These are phyloP conservation scores for Platanus orientalis DNA, from an alignment of 164 flowering plant species.

Conservation along the genomic window DNA sequence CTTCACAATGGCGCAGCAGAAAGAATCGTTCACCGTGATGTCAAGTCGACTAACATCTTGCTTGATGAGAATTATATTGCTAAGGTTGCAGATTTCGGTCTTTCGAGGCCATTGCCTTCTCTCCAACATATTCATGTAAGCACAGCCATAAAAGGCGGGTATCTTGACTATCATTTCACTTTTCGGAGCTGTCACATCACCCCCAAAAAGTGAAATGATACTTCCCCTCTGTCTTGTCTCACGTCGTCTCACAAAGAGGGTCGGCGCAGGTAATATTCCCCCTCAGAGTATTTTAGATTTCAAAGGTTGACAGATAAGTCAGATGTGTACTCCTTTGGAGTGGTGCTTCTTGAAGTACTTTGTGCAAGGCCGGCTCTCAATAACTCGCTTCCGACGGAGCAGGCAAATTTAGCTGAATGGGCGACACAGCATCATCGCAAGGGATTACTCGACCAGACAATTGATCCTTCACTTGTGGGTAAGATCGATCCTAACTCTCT, in stretches of 20 bases:
- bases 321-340: background rate
- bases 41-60: no score
- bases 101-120: no score
- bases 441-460: background rate
- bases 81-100: no score
- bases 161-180: no score
- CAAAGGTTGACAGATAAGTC: background rate
- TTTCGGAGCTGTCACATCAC: no score
- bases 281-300: background rate
- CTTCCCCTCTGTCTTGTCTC: no score
- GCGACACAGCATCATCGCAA: background rate
- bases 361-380: background rate
- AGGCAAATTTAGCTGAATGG: background rate
- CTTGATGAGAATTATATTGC: no score
- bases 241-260: no score
- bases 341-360: background rate
- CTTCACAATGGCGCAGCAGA: constrained; percentile 25
- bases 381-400: background rate
- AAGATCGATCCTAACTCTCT: background rate
- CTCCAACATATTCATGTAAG: no score
- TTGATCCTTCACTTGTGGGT: background rate
- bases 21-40: constrained; percentile 33
- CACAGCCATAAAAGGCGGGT: no score
- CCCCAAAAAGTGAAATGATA: no score
- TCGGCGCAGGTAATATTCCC: no score